phyloP scores from a whole-genome alignment of 345 rosid species.

The Anastatica hierochuntica region DNA sequence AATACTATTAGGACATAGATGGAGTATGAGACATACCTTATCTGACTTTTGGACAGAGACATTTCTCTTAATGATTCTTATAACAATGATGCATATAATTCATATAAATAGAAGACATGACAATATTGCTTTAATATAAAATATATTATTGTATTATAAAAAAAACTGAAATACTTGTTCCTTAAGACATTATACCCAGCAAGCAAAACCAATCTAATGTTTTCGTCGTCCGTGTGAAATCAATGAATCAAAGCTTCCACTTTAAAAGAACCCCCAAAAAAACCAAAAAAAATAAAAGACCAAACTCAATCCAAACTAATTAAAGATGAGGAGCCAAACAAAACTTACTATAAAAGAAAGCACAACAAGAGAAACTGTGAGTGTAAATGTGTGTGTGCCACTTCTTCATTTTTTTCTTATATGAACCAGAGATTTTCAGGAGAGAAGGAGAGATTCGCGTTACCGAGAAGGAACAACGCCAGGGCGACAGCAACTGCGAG shows the following conservation, averaged over 20 bases:
- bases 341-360: slow-evolving; percentile 12
- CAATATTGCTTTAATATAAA: no score
- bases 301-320: slow-evolving; percentile 20
- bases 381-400: background rate
- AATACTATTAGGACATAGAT: no score
- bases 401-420: slow-evolving; percentile 7
- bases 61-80: no score
- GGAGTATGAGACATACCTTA: no score
- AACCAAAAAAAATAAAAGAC: background rate
- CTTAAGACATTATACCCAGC: no score
- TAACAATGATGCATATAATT: no score
- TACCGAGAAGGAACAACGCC: slow-evolving; percentile 51
- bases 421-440: slow-evolving; percentile 21
- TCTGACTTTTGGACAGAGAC: no score
- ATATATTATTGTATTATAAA: no score
- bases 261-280: background rate
- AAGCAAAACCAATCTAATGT: slow-evolving; percentile 23
- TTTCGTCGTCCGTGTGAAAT: slow-evolving; percentile 18
- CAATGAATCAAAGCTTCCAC: slow-evolving; percentile 27
- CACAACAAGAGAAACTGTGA: background rate
- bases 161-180: no score
- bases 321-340: background rate
- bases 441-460: slow-evolving; percentile 32
- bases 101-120: no score
- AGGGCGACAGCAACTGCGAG: slow-evolving; percentile 24